These are phyloP conservation scores for Colletotrichum sp. DNA, from an alignment of 2,329 filamentous ascomycete genomes.

Conservation along the genomic window DNA sequence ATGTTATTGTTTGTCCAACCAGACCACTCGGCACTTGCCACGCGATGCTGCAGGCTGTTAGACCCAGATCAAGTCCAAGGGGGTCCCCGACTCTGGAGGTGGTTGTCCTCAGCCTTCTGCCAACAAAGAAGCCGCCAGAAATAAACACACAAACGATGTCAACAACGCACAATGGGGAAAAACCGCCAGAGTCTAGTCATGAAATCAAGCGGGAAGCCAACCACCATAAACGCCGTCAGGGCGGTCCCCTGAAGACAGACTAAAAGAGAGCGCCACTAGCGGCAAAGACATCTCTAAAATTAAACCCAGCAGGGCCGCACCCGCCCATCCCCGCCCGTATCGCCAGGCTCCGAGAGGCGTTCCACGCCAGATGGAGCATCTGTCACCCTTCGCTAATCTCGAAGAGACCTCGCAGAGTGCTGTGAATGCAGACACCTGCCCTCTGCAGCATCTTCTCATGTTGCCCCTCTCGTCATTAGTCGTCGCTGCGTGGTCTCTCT, in stretches of 20 bases:
- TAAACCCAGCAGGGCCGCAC: background rate
- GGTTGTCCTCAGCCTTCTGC: background rate
- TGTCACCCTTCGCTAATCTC: slow-evolving; percentile 11
- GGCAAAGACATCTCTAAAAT: slow-evolving; percentile 9
- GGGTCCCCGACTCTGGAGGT: background rate
- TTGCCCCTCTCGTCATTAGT: background rate
- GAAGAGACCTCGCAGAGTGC: background rate
- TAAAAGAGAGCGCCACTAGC: background rate
- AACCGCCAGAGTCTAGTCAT: background rate
- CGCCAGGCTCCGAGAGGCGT: background rate
- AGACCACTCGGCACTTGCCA: background rate
- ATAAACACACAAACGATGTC: background rate
- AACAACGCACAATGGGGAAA: background rate
- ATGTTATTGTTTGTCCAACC: background rate
- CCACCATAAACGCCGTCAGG: background rate
- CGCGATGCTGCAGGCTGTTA: background rate
- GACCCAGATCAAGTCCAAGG: background rate
- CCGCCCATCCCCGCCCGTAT: background rate
- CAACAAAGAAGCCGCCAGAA: background rate
- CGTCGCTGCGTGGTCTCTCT: background rate
- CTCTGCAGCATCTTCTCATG: background rate
- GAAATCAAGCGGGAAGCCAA: background rate
- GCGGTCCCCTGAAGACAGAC: background rate
- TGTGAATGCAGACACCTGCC: background rate
- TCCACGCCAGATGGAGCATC: background rate